Evolutionary conservation across 768 basidiomycete genomes (phyloP).

Genomic region (Podaxis rugospora): DNA sequence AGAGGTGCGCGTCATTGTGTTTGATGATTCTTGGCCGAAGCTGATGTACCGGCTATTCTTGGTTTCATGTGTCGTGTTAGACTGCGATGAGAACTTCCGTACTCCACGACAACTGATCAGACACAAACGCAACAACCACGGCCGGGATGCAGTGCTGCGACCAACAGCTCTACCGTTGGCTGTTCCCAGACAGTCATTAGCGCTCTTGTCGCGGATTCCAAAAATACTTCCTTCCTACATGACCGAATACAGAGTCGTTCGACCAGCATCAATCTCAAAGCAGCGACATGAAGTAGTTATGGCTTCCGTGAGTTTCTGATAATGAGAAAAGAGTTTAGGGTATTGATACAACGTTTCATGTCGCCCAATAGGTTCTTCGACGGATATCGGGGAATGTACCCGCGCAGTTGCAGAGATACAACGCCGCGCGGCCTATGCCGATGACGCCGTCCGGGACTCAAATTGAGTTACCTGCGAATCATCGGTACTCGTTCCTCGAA

Average conservation of each 20-base stretch:
- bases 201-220: not conserved
- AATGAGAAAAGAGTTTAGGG: not conserved
- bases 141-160: slow-evolving; percentile 22
- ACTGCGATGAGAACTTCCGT: slow-evolving; percentile 47
- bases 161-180: slow-evolving; percentile 39
- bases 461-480: not conserved
- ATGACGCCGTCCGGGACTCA: slow-evolving; percentile 8
- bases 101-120: slow-evolving; percentile 42
- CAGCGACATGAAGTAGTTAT: slow-evolving; percentile 48
- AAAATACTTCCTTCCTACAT: slow-evolving; percentile 45
- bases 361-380: slow-evolving; percentile 34
- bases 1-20: slow-evolving; percentile 34
- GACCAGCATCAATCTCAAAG: slow-evolving; percentile 40
- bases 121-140: slow-evolving; percentile 28
- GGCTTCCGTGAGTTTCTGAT: slow-evolving; percentile 43
- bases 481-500: slow-evolving; percentile 7
- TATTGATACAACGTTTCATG: not conserved
- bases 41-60: slow-evolving; percentile 12
- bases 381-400: slow-evolving; percentile 9
- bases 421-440: slow-evolving; percentile 35
- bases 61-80: slow-evolving; percentile 25
- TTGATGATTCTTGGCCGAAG: slow-evolving; percentile 4
- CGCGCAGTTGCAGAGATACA: slow-evolving; percentile 36
- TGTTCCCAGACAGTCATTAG: not conserved
- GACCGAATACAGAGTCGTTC: slow-evolving; percentile 38